Evolutionary conservation across 169 alveolate species (phyloP), one percentile per base, ranked within the genome.

Genomic region (Eimeria mitis): DNA sequence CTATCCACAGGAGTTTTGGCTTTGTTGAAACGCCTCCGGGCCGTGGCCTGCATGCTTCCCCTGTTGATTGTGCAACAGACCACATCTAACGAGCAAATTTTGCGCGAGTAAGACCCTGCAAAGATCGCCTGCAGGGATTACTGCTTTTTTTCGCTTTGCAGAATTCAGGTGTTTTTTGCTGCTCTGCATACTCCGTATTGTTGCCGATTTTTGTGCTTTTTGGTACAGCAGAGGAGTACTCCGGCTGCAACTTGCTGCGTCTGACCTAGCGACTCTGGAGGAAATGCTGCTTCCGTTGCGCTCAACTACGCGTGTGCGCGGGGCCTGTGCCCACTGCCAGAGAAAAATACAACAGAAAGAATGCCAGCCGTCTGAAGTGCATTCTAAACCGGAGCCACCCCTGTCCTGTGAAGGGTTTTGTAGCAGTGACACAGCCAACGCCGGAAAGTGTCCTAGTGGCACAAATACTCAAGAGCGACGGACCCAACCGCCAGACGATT

Each of bases 31-130:
- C 59, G 92, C 44, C 92, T 85, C 42, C 92, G 79, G 9, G 92
- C 92, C 14, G 92, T 85, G 75, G 61, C 92, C 56, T 59, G 92
- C 63, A 40, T 85, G 92, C 92, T 85, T 37, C 92, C 92, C 92
- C 63, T 85, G 0, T 37, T 85, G 79, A 28, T 63, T 23, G 92
- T 63, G 79, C 79, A 61, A 21, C 81, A 63, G 59, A 56, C 25
- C 28, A 28, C 79, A 49, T 11, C 92, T 3, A 37, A 7, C n/a
- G 92, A 85, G 9, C 81, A 85, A 85, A 56, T 85, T 1, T 19
- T 42, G 23, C 92, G 92, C 81, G 92, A 56, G 92, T 85, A 63
- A 31, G 92, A 42, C 63, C 54, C 23, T 13, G 65, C 16, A 14
- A 21, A 34, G 37, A 19, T 21, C 25, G 44, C 16, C 49, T 28